Conservation (phyloP, 257 asterid species). For the Solanum peruvianum region DNA sequence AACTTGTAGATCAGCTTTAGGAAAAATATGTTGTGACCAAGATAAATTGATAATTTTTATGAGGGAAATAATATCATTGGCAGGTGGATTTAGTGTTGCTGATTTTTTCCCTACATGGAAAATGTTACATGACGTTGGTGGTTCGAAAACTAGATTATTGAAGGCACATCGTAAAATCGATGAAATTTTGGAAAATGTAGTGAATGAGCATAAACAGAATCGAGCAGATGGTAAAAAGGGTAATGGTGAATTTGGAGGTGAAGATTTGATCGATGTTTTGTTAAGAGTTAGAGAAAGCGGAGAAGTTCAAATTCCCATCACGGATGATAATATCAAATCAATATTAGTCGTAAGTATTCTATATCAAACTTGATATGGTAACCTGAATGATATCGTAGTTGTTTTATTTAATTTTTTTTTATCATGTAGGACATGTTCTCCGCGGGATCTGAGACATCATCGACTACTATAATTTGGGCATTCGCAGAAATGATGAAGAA, state of each 20-base stretch:
- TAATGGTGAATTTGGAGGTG: neutral
- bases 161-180: neutral
- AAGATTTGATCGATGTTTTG: slow-evolving; percentile 5
- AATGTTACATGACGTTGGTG: neutral
- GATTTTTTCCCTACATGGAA: neutral
- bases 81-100: neutral
- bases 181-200: neutral
- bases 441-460: slow-evolving; percentile 4
- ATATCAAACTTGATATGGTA: neutral
- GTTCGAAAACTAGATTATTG: neutral
- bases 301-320: neutral
- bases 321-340: slow-evolving; percentile 5
- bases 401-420: neutral
- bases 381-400: neutral
- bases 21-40: neutral
- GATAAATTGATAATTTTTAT: neutral
- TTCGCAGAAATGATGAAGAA: slow-evolving; percentile 11
- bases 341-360: neutral
- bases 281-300: neutral
- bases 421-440: slow-evolving; percentile 4
- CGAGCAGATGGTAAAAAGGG: neutral
- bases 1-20: neutral
- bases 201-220: slow-evolving; percentile 2
- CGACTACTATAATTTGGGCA: slow-evolving; percentile 5
- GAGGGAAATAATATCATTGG: neutral